Base-by-base conservation (phyloP, 129 eudicot species). In the Kitagawia praeruptora region DNA sequence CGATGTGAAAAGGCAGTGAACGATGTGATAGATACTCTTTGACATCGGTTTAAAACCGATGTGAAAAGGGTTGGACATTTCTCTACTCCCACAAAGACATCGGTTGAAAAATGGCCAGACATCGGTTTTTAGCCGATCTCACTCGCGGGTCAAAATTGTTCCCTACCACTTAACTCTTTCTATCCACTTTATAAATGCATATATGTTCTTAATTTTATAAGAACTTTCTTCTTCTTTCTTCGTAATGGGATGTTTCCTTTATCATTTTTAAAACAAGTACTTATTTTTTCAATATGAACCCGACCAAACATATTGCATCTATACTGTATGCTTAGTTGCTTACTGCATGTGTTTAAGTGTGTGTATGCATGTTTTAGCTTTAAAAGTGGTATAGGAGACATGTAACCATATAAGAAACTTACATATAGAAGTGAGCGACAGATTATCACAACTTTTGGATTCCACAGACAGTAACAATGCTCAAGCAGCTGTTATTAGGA, bases 401-500 rank as follows among this genome's bases (percentile, higher is more conserved):
- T 94, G 98, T 74, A 91, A 94, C 89, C 92, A 91, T 82, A 95
- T 95, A 39, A 87, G 90, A 76, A 95, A 78, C 86, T 86, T 95
- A 81, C 98, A 89, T 80, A 85, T 87, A 82, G 98, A 95, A 81
- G 98, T 95, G 74, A 97, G 89, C 70, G 98, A 92, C 54, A 83
- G 93, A 74, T 76, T 95, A 80, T 85, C 97, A 39, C 94, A 86
- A 88, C 98, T 95, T 79, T 83, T 95, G 88, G 91, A 88, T 47
- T 88, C 97, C 73, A 84, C 89, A 27, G 98, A 95, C 80, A 81
- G 85, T 53, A 87, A 89, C 88, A 91, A 96, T 79, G 93, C 96
- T 83, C 96, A 92, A 83, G 98, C 98, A 70, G 96, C 97, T 83
- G 88, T 92, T 47, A 92, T 95, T 69, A 95, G 94, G 83, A 95